These are phyloP conservation scores for Stemphylium vesicarium DNA, from an alignment of 2,329 filamentous ascomycete species.

Conservation along the genomic window DNA sequence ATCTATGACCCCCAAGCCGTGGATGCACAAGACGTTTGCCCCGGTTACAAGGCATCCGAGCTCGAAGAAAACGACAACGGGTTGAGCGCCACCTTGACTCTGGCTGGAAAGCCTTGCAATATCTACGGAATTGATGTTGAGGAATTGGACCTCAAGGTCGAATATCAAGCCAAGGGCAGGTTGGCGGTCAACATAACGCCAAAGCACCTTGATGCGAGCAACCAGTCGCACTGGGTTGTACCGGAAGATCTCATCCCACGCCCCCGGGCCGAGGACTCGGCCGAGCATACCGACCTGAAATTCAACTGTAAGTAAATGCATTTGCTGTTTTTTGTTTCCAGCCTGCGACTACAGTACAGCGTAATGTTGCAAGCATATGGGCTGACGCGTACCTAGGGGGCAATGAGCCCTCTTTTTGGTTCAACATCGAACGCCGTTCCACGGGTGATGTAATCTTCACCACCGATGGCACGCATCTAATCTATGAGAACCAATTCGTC, in stretches of 20 bases:
- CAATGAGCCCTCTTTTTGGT: conserved; percentile 65
- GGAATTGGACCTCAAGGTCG: conserved; percentile 69
- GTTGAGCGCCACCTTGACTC: conserved; percentile 58
- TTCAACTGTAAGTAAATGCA: conserved; percentile 53
- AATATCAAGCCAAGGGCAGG: conserved; percentile 69
- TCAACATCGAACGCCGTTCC: conserved; percentile 62
- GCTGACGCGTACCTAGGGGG: conserved; percentile 50
- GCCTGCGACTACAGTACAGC: too few species aligned
- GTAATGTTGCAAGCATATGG: background rate
- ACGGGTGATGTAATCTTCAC: conserved; percentile 72
- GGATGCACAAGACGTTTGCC: conserved; percentile 68
- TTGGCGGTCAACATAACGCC: conserved; percentile 75
- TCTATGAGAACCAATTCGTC: conserved; percentile 80
- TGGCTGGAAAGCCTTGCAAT: conserved; percentile 68
- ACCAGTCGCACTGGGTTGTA: conserved; percentile 71
- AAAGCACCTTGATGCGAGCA: conserved; percentile 65
- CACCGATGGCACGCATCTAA: conserved; percentile 67
- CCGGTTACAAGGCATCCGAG: conserved; percentile 63
- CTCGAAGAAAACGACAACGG: conserved; percentile 56
- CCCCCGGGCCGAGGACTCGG: conserved; percentile 54
- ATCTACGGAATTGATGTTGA: conserved; percentile 78
- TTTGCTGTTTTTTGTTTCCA: too few species aligned
- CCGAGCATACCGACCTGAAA: conserved; percentile 54
- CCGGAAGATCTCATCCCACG: conserved; percentile 67
- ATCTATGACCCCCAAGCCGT: conserved; percentile 68